These are phyloP conservation scores for Pholiota adiposa DNA, from an alignment of 1,284 basidiomycete species.

Conservation along the genomic window DNA sequence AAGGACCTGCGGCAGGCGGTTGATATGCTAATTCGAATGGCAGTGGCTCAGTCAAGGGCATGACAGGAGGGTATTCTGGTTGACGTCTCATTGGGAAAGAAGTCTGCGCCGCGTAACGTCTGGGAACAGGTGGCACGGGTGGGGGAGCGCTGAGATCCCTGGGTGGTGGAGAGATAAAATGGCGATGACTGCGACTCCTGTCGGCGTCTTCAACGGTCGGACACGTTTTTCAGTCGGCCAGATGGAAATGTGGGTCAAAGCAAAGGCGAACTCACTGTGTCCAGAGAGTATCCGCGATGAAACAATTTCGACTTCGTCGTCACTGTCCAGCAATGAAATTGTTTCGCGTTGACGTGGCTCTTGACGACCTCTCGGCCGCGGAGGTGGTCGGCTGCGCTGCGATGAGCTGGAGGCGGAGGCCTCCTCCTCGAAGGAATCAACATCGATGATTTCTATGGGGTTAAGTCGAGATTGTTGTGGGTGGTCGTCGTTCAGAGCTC, in stretches of 20 bases:
- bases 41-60: constrained; percentile 37
- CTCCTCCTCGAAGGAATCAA: constrained; percentile 36
- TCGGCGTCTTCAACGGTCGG: constrained; percentile 11
- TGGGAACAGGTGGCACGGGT: constrained; percentile 40
- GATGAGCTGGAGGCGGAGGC: constrained; percentile 13
- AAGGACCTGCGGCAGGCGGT: constrained; percentile 17
- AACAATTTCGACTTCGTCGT: constrained; percentile 28
- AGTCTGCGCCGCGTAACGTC: constrained; percentile 30
- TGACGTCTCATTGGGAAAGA: constrained; percentile 32
- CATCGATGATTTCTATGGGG: constrained; percentile 43
- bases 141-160: constrained; percentile 25
- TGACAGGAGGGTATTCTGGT: constrained; percentile 34
- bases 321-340: constrained; percentile 32
- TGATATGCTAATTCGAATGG: constrained; percentile 20
- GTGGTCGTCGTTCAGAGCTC: constrained; percentile 21
- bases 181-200: constrained; percentile 20
- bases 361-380: constrained; percentile 17
- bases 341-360: constrained; percentile 23
- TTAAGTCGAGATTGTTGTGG: constrained; percentile 24
- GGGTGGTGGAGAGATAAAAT: constrained; percentile 40
- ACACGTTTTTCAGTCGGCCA: not conserved
- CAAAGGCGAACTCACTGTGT: constrained; percentile 16
- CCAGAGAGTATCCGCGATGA: constrained; percentile 16
- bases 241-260: not conserved
- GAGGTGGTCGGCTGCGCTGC: constrained; percentile 11